Percentiles rank a stretch among this genome's conserved stretches.
These are phyloP conservation scores for Termitomyces sp. DNA, from an alignment of 768 basidiomycete genomes.

Conservation along the genomic window DNA sequence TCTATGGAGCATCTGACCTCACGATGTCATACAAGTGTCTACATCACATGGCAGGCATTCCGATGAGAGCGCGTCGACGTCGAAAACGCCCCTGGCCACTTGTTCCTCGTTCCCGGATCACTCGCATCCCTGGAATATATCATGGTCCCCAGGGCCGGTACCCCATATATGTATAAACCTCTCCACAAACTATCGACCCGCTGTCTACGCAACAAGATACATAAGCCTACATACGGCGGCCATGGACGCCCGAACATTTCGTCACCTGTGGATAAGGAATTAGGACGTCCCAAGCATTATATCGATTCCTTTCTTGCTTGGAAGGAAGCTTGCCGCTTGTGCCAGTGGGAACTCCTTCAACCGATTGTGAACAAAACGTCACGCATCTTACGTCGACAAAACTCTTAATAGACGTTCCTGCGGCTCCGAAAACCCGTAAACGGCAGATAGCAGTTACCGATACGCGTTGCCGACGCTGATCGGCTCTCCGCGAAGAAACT, in stretches of 20 bases:
- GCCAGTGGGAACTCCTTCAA: not conserved
- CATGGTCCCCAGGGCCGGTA: not conserved
- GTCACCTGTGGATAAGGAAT: not conserved
- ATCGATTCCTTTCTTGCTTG: not conserved
- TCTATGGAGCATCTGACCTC: slow-evolving; percentile 8
- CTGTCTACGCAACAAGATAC: not conserved
- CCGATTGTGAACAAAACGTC: not conserved
- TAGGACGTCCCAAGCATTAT: not conserved
- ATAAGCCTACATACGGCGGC: not conserved
- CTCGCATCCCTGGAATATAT: not conserved
- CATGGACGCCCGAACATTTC: not conserved
- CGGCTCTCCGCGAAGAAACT: not conserved
- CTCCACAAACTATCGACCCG: not conserved
- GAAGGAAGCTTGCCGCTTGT: not conserved
- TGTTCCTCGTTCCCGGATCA: slow-evolving; percentile 14
- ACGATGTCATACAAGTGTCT: not conserved
- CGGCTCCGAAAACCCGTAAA: slow-evolving; percentile 12
- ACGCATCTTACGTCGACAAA: not conserved
- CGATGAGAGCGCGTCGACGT: slow-evolving; percentile 19
- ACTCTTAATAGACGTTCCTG: slow-evolving; percentile 1
- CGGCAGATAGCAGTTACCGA: not conserved
- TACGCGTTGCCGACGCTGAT: not conserved
- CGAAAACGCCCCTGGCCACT: slow-evolving; percentile 5
- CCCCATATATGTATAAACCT: not conserved
- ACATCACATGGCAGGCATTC: slow-evolving; percentile 14